Evolutionary conservation across 2,329 filamentous ascomycete species (phyloP).

Genomic region (Xylaria sp.): DNA sequence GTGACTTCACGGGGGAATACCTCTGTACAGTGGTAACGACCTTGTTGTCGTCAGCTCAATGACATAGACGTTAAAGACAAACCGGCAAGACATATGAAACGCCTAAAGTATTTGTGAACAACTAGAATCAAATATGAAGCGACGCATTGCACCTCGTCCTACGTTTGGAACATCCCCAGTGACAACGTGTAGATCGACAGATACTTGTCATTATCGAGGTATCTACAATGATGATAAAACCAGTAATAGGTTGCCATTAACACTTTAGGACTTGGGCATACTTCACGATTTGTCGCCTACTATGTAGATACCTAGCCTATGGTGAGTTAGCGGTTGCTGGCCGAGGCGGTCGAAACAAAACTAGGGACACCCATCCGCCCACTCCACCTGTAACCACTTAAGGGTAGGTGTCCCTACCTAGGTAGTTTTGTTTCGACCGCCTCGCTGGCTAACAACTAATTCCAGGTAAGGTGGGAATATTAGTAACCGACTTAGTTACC

Average conservation of each 20-base stretch:
- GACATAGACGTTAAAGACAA: constrained; percentile 47
- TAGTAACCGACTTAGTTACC: neutral
- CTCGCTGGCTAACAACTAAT: neutral
- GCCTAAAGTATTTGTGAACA: constrained; percentile 39
- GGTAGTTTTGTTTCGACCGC: too few species aligned
- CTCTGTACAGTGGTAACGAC: constrained; percentile 32
- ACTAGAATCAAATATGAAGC: constrained; percentile 33
- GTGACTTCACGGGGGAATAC: constrained; percentile 33
- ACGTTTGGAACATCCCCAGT: neutral
- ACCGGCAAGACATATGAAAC: constrained; percentile 40
- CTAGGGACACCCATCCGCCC: too few species aligned
- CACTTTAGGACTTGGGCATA: too few species aligned
- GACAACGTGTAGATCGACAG: neutral
- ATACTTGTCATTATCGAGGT: neutral
- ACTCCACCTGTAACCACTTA: too few species aligned
- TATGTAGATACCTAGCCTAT: too few species aligned
- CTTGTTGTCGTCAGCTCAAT: constrained; percentile 39
- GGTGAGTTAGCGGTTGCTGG: neutral
- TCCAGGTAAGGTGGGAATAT: neutral
- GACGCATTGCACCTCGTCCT: neutral
- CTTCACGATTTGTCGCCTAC: too few species aligned
- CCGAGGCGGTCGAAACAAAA: too few species aligned
- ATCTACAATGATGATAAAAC: neutral
- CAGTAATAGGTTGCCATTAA: neutral
- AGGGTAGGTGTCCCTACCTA: too few species aligned